phyloP scores from a whole-genome alignment of 495 filamentous ascomycete species.

The Hyphodiscus hymeniophilus region DNA sequence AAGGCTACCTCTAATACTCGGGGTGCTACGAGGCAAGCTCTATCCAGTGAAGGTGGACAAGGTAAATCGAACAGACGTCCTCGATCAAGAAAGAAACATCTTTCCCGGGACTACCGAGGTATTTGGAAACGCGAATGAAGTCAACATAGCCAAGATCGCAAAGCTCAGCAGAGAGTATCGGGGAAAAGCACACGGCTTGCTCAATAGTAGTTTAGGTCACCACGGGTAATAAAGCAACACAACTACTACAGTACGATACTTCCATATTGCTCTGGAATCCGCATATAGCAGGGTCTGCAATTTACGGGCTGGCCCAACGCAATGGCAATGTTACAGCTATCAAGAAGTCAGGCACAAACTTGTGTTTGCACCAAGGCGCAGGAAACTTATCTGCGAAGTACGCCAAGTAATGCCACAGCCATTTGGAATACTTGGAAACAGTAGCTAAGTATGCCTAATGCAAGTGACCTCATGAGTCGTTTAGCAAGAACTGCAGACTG shows the following conservation, averaged over 20 bases:
- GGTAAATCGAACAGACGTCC: slow-evolving; percentile 23
- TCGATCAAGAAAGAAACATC: slow-evolving; percentile 17
- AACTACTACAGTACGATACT: slow-evolving; percentile 3
- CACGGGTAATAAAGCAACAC: slow-evolving; percentile 21
- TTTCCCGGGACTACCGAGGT: slow-evolving; percentile 3
- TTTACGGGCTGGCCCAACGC: slow-evolving; percentile 20
- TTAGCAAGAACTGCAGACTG: slow-evolving; percentile 25
- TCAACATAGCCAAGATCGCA: slow-evolving; percentile 4
- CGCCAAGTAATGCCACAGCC: slow-evolving; percentile 21
- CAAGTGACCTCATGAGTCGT: slow-evolving; percentile 25
- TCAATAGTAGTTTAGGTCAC: slow-evolving; percentile 30
- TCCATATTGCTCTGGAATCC: slow-evolving; percentile 23
- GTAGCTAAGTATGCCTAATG: slow-evolving; percentile 24
- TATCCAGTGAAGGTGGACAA: slow-evolving; percentile 30
- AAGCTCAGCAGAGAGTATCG: slow-evolving; percentile 29
- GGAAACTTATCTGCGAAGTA: slow-evolving; percentile 26
- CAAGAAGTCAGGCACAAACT: slow-evolving; percentile 7
- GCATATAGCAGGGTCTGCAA: slow-evolving; percentile 24
- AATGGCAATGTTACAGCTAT: slow-evolving; percentile 8
- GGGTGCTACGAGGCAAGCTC: slow-evolving; percentile 27
- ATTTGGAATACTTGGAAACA: slow-evolving; percentile 19
- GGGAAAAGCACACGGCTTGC: slow-evolving; percentile 26
- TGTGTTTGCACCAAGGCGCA: slow-evolving; percentile 24
- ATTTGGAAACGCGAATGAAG: slow-evolving; percentile 11
- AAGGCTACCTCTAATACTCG: slow-evolving; percentile 8